Base-by-base conservation (phyloP, 2,329 filamentous ascomycete genomes). In the Bretziella fagacearum region DNA sequence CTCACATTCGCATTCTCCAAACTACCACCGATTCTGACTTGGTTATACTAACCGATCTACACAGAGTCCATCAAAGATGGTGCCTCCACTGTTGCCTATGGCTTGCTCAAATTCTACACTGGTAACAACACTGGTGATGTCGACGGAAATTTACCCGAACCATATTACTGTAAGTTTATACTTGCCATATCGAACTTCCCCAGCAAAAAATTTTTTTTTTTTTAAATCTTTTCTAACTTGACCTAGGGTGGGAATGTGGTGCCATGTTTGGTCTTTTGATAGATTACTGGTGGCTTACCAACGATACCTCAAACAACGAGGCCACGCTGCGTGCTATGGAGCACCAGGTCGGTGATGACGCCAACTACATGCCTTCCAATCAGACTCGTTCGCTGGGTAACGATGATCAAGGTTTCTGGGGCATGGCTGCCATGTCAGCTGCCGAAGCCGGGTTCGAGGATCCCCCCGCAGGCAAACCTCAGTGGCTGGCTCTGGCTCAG, bases 391-490 rank as follows among this genome's bases (percentile, higher is more conserved):
- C 69, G 2, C 61, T 71, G 52, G 79, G 79, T 53, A 84, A 84
- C 61, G 81, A 85, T 53, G 81, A 84, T 55, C 81, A 84, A 60
- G 79, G 81, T 4, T 89, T 91, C 62, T 93, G 84, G 84, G 82
- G 74, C n/a, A 71, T 91, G 66, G 75, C 84, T 1, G 81, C 79
- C 51, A 81, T 93, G 68, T 72, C 74, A 7, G 84, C 84, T 2
- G 79, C 81, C 30, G 84, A 93, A 62, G 74, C 79, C 55, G 77
- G 77, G 52, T 89, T 81, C 56, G 79, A 79, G 1, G 71, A 85
- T 55, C 79, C 81, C 3, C 69, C 73, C 0, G 53, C 65, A 0
- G 71, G 70, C 49, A 58, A 77, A 46, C 76, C 81, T 0, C 77
- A 81, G 52, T 93, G 82, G 82, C 69, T 91, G n/a, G 76, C 78